Percentiles rank a stretch among this genome's conserved stretches.
Conservation (phyloP, 208 protist species). For the Wallacemonas sp. region DNA sequence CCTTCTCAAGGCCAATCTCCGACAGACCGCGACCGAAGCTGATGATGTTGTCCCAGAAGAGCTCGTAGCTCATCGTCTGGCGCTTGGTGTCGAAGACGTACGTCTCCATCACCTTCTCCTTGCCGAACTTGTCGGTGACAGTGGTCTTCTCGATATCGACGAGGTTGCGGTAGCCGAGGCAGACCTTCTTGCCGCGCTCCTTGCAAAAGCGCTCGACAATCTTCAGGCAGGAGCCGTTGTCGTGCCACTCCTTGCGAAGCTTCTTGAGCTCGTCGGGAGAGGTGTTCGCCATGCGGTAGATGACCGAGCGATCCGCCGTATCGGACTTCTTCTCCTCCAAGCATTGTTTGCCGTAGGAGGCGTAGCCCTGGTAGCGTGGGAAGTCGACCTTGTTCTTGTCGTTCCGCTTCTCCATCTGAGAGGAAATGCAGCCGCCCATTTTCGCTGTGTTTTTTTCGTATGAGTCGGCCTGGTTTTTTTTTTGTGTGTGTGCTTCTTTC, state of each 20-base stretch:
- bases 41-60: slow-evolving; percentile 57
- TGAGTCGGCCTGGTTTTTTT: not conserved
- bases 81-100: slow-evolving; percentile 64
- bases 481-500: not conserved
- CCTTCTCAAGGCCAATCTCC: slow-evolving; percentile 59
- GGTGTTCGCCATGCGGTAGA: slow-evolving; percentile 70
- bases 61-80: slow-evolving; percentile 51
- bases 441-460: slow-evolving; percentile 26
- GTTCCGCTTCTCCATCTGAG: slow-evolving; percentile 52
- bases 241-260: slow-evolving; percentile 44
- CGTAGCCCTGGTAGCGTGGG: slow-evolving; percentile 43
- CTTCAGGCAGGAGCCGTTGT: slow-evolving; percentile 39
- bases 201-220: slow-evolving; percentile 44
- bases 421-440: slow-evolving; percentile 65
- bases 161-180: slow-evolving; percentile 58
- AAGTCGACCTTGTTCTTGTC: slow-evolving; percentile 42
- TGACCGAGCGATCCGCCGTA: slow-evolving; percentile 38
- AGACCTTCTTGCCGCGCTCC: slow-evolving; percentile 43
- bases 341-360: slow-evolving; percentile 39
- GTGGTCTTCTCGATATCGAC: slow-evolving; percentile 41
- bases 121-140: slow-evolving; percentile 38
- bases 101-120: slow-evolving; percentile 53
- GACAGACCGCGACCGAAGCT: slow-evolving; percentile 48
- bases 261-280: slow-evolving; percentile 47
- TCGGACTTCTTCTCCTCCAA: slow-evolving; percentile 42